Evolutionary conservation across 1,284 basidiomycete genomes (phyloP).

Genomic region (Prillingera fragicola): DNA sequence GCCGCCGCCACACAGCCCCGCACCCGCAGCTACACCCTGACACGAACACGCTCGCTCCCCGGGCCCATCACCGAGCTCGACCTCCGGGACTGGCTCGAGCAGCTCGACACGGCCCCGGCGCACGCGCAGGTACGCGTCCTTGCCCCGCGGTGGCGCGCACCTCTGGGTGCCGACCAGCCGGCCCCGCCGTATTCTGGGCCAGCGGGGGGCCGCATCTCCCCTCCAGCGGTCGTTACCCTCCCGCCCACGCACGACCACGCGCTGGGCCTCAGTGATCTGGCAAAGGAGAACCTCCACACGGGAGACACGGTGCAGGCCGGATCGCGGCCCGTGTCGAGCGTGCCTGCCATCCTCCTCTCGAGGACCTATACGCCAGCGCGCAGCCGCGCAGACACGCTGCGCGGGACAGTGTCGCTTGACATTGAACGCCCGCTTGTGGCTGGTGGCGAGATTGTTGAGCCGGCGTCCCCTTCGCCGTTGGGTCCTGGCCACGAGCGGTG

Average conservation of each 20-base stretch:
- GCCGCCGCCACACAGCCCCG: slow-evolving; percentile 5
- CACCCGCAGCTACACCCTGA: slow-evolving; percentile 13
- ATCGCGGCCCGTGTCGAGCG: not conserved
- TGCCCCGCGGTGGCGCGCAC: slow-evolving; percentile 1
- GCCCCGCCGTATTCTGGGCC: slow-evolving; percentile 4
- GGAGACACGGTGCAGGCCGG: not conserved
- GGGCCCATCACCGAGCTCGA: slow-evolving; percentile 33
- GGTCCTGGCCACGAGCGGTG: no score
- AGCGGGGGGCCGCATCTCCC: no score
- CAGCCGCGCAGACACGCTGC: slow-evolving; percentile 1
- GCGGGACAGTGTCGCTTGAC: slow-evolving; percentile 20
- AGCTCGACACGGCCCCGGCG: slow-evolving; percentile 15
- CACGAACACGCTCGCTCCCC: slow-evolving; percentile 29
- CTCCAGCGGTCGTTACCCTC: slow-evolving; percentile 6
- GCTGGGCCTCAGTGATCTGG: slow-evolving; percentile 5
- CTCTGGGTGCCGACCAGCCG: slow-evolving; percentile 1
- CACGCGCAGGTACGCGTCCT: not conserved
- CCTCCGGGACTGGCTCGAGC: slow-evolving; percentile 28
- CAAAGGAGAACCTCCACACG: slow-evolving; percentile 7
- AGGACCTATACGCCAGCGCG: slow-evolving; percentile 11
- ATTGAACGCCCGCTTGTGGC: slow-evolving; percentile 9
- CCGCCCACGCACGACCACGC: not conserved
- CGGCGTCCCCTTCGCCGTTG: no score
- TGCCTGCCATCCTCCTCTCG: slow-evolving; percentile 12
- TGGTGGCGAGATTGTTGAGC: slow-evolving; percentile 31